Conservation (phyloP, 2,329 filamentous ascomycete species). For the Cryphonectria nitschkei region DNA sequence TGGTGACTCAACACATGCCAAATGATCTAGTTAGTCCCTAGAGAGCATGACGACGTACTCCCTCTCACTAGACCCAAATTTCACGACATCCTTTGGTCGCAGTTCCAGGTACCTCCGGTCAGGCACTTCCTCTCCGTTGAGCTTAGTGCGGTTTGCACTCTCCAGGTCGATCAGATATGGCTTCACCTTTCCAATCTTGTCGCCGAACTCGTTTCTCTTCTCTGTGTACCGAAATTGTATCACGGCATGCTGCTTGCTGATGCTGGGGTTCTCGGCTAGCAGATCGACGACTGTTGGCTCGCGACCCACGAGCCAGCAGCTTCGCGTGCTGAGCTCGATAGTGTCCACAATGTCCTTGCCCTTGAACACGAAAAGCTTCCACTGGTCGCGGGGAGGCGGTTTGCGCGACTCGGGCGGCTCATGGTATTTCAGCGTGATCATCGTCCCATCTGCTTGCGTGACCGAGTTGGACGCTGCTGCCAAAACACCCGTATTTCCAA, state of each 20-base stretch:
- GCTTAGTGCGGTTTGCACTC: constrained; percentile 83
- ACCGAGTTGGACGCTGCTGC: constrained; percentile 84
- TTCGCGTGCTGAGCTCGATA: constrained; percentile 73
- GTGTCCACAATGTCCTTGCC: constrained; percentile 79
- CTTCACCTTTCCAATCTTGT: constrained; percentile 76
- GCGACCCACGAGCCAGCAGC: constrained; percentile 89
- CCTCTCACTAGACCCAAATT: constrained; percentile 83
- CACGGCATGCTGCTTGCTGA: constrained; percentile 94
- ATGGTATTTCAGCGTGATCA: constrained; percentile 89
- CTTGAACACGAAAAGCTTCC: constrained; percentile 95
- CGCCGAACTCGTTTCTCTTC: constrained; percentile 84
- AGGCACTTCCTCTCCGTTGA: constrained; percentile 78
- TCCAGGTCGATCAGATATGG: constrained; percentile 94
- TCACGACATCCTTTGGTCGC: constrained; percentile 84
- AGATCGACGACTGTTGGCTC: constrained; percentile 83
- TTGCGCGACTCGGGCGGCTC: constrained; percentile 93
- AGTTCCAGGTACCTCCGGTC: constrained; percentile 83
- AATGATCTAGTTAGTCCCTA: constrained; percentile 40
- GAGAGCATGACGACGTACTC: constrained; percentile 96
- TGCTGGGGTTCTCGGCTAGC: constrained; percentile 83
- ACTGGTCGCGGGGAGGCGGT: constrained; percentile 74
- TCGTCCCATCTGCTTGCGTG: constrained; percentile 72
- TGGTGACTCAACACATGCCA: constrained; percentile 2
- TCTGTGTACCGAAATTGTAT: constrained; percentile 89
- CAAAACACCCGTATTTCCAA: constrained; percentile 75